Evolutionary conservation across 768 basidiomycete genomes (phyloP), one percentile per base, ranked within the genome.

Genomic region (Tephrocybe sp.): DNA sequence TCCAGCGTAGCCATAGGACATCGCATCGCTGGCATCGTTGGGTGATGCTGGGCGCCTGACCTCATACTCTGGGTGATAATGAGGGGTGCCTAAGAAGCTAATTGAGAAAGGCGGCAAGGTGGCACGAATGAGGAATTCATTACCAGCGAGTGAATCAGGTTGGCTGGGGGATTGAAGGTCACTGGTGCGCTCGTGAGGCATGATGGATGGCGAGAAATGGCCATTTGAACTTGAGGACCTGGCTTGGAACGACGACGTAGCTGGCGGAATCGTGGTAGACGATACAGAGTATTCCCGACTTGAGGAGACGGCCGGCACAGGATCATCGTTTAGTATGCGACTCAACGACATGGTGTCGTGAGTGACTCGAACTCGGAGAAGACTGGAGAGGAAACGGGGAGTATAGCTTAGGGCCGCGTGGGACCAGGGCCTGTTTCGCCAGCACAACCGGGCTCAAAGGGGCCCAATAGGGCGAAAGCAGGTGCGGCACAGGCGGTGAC

Each of bases 301-400:
- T 18, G 67, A 62, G 50, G 68, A 66, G 45, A 67, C 53, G 40
- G 73, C 65, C 18, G 74, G 71, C 26, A 73, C 68, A 37, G 85
- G 78, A 57, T 87, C 84, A 71, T 89, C 83, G 71, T 90, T 90
- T 70, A 90, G 83, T 55, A 90, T 90, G 58, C 82, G 78, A 60
- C 83, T 84, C 67, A 90, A 81, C 45, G 88, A 90, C 88, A 90
- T 90, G 68, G 54, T 61, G 38, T 48, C 17, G 43, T 45, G 51
- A 48, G 20, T 26, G 43, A 43, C 26, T 33, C 17, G 18, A 18
- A 20, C 28, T 49, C 25, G 21, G 32, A 30, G 30, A 47, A 49
- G 30, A 51, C 36, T 40, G 39, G 51, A 45, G 28, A 57, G 50
- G 23, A 39, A 46, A 25, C 37, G 32, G 39, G 36, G 44, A 42